A percentile compares a stretch with the other conserved stretches of the same genome.
Conservation (phyloP, 2,329 filamentous ascomycete genomes). For the Talaromyces piceae region DNA sequence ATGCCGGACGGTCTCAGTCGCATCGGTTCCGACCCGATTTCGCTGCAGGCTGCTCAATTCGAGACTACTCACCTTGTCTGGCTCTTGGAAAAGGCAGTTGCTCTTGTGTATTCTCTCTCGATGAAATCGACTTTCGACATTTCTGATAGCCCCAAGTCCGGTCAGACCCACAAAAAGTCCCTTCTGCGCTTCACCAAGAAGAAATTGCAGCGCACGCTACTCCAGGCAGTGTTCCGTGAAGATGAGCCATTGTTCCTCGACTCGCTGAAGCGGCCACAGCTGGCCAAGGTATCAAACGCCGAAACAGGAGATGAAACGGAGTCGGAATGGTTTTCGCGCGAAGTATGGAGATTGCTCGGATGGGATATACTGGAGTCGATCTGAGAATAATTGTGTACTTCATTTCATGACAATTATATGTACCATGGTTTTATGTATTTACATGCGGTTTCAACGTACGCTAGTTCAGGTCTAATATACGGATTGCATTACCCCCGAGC, state of each 20-base stretch:
- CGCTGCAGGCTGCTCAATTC: conserved; percentile 19
- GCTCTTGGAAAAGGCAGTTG: conserved; percentile 25
- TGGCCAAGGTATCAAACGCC: conserved; percentile 11
- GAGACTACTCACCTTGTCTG: conserved; percentile 32
- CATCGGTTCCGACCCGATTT: conserved; percentile 14
- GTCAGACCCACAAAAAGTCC: background rate
- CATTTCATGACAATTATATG: background rate
- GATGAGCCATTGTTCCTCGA: conserved; percentile 25
- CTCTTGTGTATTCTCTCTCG: conserved; percentile 15
- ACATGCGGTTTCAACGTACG: background rate
- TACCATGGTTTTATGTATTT: background rate
- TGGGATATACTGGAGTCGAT: conserved; percentile 41
- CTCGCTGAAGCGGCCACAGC: conserved; percentile 10
- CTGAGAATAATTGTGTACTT: conserved; percentile 4
- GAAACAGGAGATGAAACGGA: conserved; percentile 4
- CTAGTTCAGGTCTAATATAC: conserved; percentile 31
- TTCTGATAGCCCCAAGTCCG: background rate
- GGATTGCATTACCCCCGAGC: conserved; percentile 39
- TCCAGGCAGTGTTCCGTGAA: conserved; percentile 35
- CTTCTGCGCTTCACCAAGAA: conserved; percentile 20
- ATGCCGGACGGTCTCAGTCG: conserved; percentile 24
- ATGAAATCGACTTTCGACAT: conserved; percentile 8
- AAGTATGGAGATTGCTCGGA: conserved; percentile 51
- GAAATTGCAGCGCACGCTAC: conserved; percentile 34
- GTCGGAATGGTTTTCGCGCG: conserved; percentile 48